Conservation (phyloP, 495 filamentous ascomycete genomes). For the Bombardia bombarda region DNA sequence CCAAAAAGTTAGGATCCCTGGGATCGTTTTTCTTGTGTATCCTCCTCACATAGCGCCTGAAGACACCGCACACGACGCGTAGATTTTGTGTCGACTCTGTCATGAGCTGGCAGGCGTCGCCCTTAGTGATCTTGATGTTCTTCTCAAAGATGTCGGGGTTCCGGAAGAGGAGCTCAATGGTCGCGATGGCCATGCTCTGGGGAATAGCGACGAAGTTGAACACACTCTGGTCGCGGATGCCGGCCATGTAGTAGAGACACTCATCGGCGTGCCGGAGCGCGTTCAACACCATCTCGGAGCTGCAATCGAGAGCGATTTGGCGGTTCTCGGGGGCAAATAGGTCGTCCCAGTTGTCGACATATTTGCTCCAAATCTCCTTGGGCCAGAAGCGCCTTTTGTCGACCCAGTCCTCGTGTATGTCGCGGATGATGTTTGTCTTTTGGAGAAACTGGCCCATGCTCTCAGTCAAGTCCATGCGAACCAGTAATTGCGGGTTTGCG, state of each 20-base stretch:
- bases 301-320: constrained; percentile 76
- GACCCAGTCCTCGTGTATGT: constrained; percentile 80
- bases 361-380: constrained; percentile 90
- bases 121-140: constrained; percentile 95
- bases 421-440: constrained; percentile 97
- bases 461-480: constrained; percentile 74
- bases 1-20: constrained; percentile 84
- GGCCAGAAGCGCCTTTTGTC: constrained; percentile 91
- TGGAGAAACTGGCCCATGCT: constrained; percentile 97
- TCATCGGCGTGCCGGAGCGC: constrained; percentile 83
- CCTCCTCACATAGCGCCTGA: constrained; percentile 63
- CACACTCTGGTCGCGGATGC: constrained; percentile 91
- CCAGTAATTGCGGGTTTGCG: constrained; percentile 75
- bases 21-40: constrained; percentile 96
- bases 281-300: constrained; percentile 89
- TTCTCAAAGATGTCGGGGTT: constrained; percentile 81
- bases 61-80: constrained; percentile 65
- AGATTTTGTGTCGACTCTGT: constrained; percentile 86
- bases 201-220: constrained; percentile 99
- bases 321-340: constrained; percentile 76
- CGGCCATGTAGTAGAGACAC: constrained; percentile 95
- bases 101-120: constrained; percentile 88
- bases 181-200: constrained; percentile 97
- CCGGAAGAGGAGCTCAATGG: constrained; percentile 82
- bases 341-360: constrained; percentile 83